Percentiles rank a stretch among this genome's conserved stretches.
These are phyloP conservation scores for Mantamonas sphyraenae DNA, from an alignment of 78 protist species.

Conservation along the genomic window DNA sequence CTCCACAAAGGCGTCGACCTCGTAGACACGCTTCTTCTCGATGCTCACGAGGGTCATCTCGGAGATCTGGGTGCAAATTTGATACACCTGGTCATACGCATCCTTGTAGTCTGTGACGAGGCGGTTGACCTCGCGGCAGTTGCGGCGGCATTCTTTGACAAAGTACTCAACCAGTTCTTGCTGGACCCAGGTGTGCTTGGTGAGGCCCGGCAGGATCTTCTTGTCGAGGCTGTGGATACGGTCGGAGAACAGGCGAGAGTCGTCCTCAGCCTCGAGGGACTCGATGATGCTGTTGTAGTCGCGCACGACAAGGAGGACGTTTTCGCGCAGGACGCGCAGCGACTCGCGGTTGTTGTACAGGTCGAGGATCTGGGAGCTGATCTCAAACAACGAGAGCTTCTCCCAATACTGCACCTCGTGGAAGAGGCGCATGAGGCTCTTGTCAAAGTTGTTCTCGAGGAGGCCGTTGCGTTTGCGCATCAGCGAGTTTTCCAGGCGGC, in stretches of 20 bases:
- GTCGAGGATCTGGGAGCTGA: constrained; percentile 32
- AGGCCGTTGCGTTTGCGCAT: constrained; percentile 1
- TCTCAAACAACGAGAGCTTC: constrained; percentile 7
- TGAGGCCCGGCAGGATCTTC: constrained; percentile 44
- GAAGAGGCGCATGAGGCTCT: constrained; percentile 31
- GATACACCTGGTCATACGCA: constrained; percentile 1
- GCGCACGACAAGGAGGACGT: constrained; percentile 50
- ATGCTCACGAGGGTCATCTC: constrained; percentile 30
- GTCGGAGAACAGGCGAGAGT: constrained; percentile 31
- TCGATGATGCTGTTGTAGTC: constrained; percentile 52
- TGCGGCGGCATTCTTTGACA: constrained; percentile 25
- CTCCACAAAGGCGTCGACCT: constrained; percentile 29
- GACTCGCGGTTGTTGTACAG: constrained; percentile 21
- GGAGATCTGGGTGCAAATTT: constrained; percentile 5
- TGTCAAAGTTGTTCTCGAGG: constrained; percentile 45
- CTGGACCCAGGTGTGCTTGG: constrained; percentile 43
- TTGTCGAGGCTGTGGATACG: constrained; percentile 32
- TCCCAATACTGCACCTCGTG: constrained; percentile 57
- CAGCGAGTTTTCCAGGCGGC: constrained; percentile 4
- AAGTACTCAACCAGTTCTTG: constrained; percentile 22
- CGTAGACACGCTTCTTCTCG: constrained; percentile 47
- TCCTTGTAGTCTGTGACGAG: constrained; percentile 39
- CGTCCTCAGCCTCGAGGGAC: constrained; percentile 30
- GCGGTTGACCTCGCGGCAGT: constrained; percentile 6
- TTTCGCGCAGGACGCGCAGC: constrained; percentile 49